These are phyloP conservation scores for Fusarium kyushuense DNA, from an alignment of 2,329 filamentous ascomycete genomes.

Conservation along the genomic window DNA sequence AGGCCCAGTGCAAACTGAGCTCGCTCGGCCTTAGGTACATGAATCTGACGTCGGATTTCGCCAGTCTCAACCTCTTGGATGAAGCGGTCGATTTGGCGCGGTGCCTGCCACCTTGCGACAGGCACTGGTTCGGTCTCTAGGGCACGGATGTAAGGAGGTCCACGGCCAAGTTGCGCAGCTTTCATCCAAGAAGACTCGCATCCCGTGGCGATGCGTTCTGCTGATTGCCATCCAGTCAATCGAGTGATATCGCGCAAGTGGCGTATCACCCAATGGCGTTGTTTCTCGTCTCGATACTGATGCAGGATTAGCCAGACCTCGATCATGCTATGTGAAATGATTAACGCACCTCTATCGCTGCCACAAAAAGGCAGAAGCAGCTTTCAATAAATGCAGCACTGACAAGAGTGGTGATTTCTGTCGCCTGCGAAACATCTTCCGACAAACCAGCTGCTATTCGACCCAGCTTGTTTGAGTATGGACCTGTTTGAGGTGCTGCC, in stretches of 20 bases:
- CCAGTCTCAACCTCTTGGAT: slow-evolving; percentile 61
- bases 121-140: slow-evolving; percentile 52
- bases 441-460: slow-evolving; percentile 81
- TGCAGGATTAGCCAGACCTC: slow-evolving; percentile 30
- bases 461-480: slow-evolving; percentile 80
- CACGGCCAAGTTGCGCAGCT: slow-evolving; percentile 77
- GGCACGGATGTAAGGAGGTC: slow-evolving; percentile 76
- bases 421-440: slow-evolving; percentile 64
- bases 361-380: slow-evolving; percentile 86
- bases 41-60: slow-evolving; percentile 60
- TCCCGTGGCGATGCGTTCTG: slow-evolving; percentile 82
- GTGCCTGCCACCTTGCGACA: slow-evolving; percentile 61
- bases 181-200: slow-evolving; percentile 89
- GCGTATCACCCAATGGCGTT: slow-evolving; percentile 82
- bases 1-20: slow-evolving; percentile 83
- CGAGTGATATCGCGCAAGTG: slow-evolving; percentile 80
- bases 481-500: slow-evolving; percentile 77
- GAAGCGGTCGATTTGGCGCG: slow-evolving; percentile 63
- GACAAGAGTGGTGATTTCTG: slow-evolving; percentile 78
- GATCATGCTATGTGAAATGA: too few relatives aligned
- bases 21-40: slow-evolving; percentile 71
- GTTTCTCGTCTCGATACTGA: slow-evolving; percentile 76
- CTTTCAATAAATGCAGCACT: slow-evolving; percentile 86
- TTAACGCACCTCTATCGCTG: slow-evolving; percentile 74
- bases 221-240: slow-evolving; percentile 89